phyloP scores from a whole-genome alignment of 768 basidiomycete genomes.

The Pulveroboletus sp. region DNA sequence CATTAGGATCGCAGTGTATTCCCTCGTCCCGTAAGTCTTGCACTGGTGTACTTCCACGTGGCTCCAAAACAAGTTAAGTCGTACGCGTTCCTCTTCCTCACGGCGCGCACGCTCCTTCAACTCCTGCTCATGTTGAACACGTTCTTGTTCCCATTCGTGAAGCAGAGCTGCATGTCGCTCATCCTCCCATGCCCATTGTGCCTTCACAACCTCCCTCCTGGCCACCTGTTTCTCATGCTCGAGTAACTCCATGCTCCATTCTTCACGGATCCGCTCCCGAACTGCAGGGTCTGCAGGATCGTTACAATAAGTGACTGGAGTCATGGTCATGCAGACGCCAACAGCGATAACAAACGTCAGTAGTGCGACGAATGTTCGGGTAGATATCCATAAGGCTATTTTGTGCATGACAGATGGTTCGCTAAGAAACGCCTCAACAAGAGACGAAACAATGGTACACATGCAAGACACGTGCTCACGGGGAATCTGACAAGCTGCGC shows the following conservation, averaged over 20 bases:
- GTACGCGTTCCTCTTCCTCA: conserved; percentile 17
- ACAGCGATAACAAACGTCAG: neutral
- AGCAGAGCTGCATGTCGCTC: conserved; percentile 4
- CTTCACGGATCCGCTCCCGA: conserved; percentile 17
- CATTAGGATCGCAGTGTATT: conserved; percentile 27
- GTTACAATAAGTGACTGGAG: conserved; percentile 17
- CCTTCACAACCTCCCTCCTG: conserved; percentile 2
- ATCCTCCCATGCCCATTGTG: conserved; percentile 20
- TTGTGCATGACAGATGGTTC: neutral
- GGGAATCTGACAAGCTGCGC: neutral
- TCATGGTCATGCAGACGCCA: conserved; percentile 1
- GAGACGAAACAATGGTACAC: neutral
- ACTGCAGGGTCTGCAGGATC: conserved; percentile 16
- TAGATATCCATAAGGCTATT: neutral
- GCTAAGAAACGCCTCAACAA: neutral
- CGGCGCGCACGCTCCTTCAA: conserved; percentile 17
- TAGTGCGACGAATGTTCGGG: neutral
- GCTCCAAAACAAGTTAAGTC: conserved; percentile 22
- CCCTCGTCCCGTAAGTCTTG: conserved; percentile 23
- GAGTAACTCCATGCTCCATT: conserved; percentile 17
- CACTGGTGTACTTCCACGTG: conserved; percentile 19
- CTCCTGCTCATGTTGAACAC: conserved; percentile 10
- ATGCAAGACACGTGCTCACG: neutral
- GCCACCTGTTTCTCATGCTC: conserved; percentile 14
- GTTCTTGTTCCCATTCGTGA: conserved; percentile 20